Conservation (phyloP, 768 basidiomycete genomes). For the Trametes maxima region DNA sequence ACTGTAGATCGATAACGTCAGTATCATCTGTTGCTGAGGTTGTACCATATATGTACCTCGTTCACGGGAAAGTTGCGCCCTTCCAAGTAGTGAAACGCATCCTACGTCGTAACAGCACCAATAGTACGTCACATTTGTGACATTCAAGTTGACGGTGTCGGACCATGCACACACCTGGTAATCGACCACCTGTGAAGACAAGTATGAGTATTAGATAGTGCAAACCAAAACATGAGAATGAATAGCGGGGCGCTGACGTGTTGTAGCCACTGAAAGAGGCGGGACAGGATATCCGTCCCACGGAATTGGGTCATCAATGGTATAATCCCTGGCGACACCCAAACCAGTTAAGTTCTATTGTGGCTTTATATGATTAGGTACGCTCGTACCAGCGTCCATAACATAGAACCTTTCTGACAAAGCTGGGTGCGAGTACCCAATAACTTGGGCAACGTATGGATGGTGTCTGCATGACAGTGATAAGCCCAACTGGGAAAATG, state of each 20-base stretch:
- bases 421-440: constrained; percentile 10
- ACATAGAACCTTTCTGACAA: constrained; percentile 12
- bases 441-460: constrained; percentile 8
- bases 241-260: background rate
- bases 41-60: background rate
- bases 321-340: background rate
- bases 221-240: background rate
- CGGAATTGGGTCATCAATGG: constrained; percentile 1
- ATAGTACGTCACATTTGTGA: background rate
- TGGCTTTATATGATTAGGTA: too few relatives aligned
- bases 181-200: constrained; percentile 2
- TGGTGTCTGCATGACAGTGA: constrained; percentile 1
- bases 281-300: background rate
- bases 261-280: constrained; percentile 12
- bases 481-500: background rate
- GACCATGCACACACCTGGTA: constrained; percentile 3
- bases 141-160: too few relatives aligned
- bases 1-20: background rate
- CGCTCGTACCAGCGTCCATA: constrained; percentile 17
- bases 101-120: background rate
- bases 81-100: constrained; percentile 2
- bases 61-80: background rate
- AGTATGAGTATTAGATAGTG: background rate
- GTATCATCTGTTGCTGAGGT: too few relatives aligned
- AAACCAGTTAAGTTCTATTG: too few relatives aligned